A percentile compares a stretch with the other conserved stretches of the same genome.
Evolutionary conservation across 2,329 filamentous ascomycete species (phyloP).

Genomic region (Chrysoporthe deuterocubensis): DNA sequence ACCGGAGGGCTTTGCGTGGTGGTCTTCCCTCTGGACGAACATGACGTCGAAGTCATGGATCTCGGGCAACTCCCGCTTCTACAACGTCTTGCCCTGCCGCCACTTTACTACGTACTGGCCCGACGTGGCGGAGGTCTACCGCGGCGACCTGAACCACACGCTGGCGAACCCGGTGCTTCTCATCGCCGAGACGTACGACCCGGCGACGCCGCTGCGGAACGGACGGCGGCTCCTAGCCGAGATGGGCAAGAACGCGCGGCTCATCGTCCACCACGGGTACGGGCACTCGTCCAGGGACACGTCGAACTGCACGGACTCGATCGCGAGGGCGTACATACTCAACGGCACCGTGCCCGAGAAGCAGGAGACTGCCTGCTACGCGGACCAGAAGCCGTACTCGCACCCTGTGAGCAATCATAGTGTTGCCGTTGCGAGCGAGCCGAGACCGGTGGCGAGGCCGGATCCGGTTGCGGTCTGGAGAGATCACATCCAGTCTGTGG

Average conservation of each 20-base stretch:
- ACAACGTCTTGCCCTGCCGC: constrained; percentile 48
- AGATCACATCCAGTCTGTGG: constrained; percentile 32
- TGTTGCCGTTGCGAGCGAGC: not conserved
- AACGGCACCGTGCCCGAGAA: constrained; percentile 45
- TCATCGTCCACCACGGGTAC: constrained; percentile 55
- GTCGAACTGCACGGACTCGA: constrained; percentile 49
- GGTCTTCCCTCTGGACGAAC: constrained; percentile 50
- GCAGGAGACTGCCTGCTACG: constrained; percentile 50
- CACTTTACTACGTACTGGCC: constrained; percentile 52
- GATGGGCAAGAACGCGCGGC: constrained; percentile 53
- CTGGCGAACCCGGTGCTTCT: constrained; percentile 50
- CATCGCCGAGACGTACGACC: constrained; percentile 54
- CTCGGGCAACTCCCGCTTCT: constrained; percentile 51
- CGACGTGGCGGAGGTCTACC: constrained; percentile 49
- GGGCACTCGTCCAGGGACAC: constrained; percentile 51
- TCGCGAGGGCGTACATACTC: constrained; percentile 46
- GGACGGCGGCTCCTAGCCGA: constrained; percentile 47
- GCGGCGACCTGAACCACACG: constrained; percentile 49
- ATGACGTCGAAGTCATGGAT: constrained; percentile 53
- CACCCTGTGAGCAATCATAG: not conserved
- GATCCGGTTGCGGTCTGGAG: constrained; percentile 33
- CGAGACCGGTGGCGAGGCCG: constrained; percentile 6
- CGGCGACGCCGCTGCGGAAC: constrained; percentile 54
- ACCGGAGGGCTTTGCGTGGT: constrained; percentile 39
- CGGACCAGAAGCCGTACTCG: constrained; percentile 52